Evolutionary conservation across 352 stramenopile genomes (phyloP).

Genomic region (Thalassiosira exigua): DNA sequence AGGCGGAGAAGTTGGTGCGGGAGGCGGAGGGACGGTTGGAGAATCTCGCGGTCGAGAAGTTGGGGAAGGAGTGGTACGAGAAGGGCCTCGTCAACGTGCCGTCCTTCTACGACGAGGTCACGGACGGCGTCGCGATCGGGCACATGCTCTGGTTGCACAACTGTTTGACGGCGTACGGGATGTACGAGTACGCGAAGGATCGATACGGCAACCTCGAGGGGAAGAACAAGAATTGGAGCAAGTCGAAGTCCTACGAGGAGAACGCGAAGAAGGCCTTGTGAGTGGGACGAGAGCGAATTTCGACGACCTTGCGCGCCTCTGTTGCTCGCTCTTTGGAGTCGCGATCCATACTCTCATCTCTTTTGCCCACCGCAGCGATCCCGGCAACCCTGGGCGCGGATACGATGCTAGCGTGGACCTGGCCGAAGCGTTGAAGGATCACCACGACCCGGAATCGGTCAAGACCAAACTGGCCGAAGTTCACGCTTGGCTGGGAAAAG

Average conservation of each 20-base stretch:
- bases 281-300: conserved; percentile 4
- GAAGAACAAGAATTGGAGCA: conserved; percentile 36
- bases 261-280: conserved; percentile 51
- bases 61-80: conserved; percentile 62
- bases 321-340: not conserved
- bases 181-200: conserved; percentile 60
- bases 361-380: conserved; percentile 21
- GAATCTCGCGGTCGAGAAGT: conserved; percentile 36
- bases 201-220: conserved; percentile 44
- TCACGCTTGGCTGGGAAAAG: conserved; percentile 62
- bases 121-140: conserved; percentile 50
- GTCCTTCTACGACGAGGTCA: conserved; percentile 37
- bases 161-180: conserved; percentile 56
- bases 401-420: conserved; percentile 53
- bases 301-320: not conserved
- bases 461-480: conserved; percentile 47
- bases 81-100: conserved; percentile 64
- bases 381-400: conserved; percentile 52
- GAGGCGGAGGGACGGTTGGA: conserved; percentile 31
- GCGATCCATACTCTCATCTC: conserved; percentile 2
- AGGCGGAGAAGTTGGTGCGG: conserved; percentile 32
- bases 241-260: conserved; percentile 52
- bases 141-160: conserved; percentile 65
- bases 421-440: conserved; percentile 50
- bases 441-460: conserved; percentile 55